Base-by-base conservation (phyloP, 106 monocot species). In the Xerophyta viscosa region DNA sequence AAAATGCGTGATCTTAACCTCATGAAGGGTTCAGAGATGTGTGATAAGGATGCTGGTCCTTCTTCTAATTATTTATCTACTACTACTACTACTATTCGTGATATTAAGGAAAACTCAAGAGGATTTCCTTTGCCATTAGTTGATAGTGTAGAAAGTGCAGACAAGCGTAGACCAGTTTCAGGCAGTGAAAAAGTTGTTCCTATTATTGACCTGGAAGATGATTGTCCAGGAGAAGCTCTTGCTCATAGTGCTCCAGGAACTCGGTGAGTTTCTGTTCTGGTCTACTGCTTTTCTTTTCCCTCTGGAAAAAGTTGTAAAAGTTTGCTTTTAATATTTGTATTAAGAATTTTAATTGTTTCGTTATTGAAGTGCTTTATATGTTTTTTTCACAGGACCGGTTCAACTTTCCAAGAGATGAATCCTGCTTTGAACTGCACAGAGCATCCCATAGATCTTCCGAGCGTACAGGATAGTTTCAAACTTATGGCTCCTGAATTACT, bases 1-100 rank as follows among this genome's bases (percentile, higher is more conserved):
- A 75, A 69, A 58, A 75, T 71, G 21, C 70, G 67, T 30, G 88
- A 88, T 52, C 88, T 82, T 36, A 82, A 88, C 48, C 78, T 88
- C 46, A 63, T 59, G 31, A 75, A 53, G 53, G 46, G 64, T 45
- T 68, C 71, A 63, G 88, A 79, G 47, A 56, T 69, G 21, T 48
- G 60, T 53, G 77, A 87, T 31, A 65, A 74, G 61, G 56, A 66
- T 4, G 57, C 56, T 39, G 69, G 53, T 68, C 51, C 59, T 57
- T 47, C 56, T 7, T 23, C 31, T 5, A 70, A 67, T 6, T 54
- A 59, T 44, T 9, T 58, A 52, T 33, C 50, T 41, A 23, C 62
- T 27, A 18, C 68, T 48, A 15, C 39, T 19, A 29, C 58, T 58
- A 33, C 36, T 22, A 19, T 59, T 4, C 49, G 48, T n/a, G 41